Base-by-base conservation (phyloP, 1,139 yeast species). In the Geotrichum restrictum region DNA sequence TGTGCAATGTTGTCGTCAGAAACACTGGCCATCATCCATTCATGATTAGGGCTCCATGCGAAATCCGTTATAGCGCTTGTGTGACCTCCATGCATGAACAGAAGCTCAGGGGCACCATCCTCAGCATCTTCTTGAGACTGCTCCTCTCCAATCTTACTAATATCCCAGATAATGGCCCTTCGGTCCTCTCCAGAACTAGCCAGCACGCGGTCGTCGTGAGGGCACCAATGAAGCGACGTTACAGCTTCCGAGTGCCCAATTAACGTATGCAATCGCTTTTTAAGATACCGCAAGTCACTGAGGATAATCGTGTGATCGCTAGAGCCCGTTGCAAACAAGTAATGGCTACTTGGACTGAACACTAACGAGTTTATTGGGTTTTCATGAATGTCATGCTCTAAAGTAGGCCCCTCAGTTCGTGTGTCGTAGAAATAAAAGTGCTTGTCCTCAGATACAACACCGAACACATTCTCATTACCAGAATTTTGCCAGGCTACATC, bases 1-100 rank as follows among this genome's bases (percentile, higher is more conserved):
- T 89, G 97, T 18, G 88, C 72, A 3, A 95, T 82, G 64, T 88
- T 89, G 63, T 89, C 97, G 63, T 87, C 93, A 0, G 93, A 82
- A 3, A 88, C 94, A 65, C 93, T 83, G 1, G 88, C 85, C 44
- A 88, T 61, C 72, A 85, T 74, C 86, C 88, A 82, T 14, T 81
- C 79, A 59, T 84, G 86, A 60, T 82, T 57, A 1, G 79, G 77
- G 49, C 87, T 85, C 96, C 97, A 91, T 45, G 82, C 79, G 49
- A 89, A 74, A 63, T 91, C 97, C 62, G 85, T 85, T 7, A 91
- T 88, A 6, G 94, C 91, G 40, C 85, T 72, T 78, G 91, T 80
- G 67, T 93, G 98, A 0, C 98, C 98, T 18, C 85, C 86, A 68
- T 91, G 98, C 63, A 64, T 62, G 54, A 69, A 69, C 37, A 66